phyloP scores from a whole-genome alignment of 2,329 filamentous ascomycete genomes.

The Fusarium sp. region DNA sequence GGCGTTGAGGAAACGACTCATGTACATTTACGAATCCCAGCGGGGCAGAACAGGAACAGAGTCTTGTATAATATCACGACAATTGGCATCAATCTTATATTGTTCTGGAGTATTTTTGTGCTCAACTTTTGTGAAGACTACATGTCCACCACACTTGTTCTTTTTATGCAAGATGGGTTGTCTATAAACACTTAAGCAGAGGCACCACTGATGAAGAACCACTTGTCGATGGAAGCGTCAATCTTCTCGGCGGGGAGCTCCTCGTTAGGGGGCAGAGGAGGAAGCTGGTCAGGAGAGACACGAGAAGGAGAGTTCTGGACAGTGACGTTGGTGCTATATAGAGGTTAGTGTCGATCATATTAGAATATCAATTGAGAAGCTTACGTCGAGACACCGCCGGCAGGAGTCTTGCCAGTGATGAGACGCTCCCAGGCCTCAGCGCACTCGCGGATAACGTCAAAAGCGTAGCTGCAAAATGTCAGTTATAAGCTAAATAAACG shows the following conservation, averaged over 20 bases:
- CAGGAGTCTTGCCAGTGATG: slow-evolving; percentile 86
- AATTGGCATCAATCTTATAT: slow-evolving; percentile 40
- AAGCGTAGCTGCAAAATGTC: slow-evolving; percentile 75
- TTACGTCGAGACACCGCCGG: slow-evolving; percentile 84
- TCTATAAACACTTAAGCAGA: slow-evolving; percentile 69
- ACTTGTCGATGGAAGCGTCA: slow-evolving; percentile 98
- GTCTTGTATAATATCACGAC: slow-evolving; percentile 43
- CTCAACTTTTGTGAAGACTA: slow-evolving; percentile 34
- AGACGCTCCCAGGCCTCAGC: slow-evolving; percentile 97
- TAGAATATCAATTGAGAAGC: slow-evolving; percentile 50
- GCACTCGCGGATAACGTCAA: slow-evolving; percentile 95
- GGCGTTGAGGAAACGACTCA: slow-evolving; percentile 46
- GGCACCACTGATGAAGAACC: slow-evolving; percentile 99
- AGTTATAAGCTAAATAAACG: slow-evolving; percentile 5
- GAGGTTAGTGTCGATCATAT: slow-evolving; percentile 44
- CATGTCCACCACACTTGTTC: slow-evolving; percentile 18
- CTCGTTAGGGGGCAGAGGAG: slow-evolving; percentile 82
- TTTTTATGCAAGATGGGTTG: slow-evolving; percentile 26
- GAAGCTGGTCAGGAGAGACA: slow-evolving; percentile 75
- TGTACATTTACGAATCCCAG: slow-evolving; percentile 32
- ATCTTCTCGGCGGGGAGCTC: slow-evolving; percentile 88
- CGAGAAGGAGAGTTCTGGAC: slow-evolving; percentile 79
- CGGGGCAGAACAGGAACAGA: slow-evolving; percentile 28
- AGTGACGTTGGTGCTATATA: slow-evolving; percentile 80
- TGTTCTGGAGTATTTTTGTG: slow-evolving; percentile 27